Evolutionary conservation across 345 rosid species (phyloP).

Genomic region (Lepidium africanum): DNA sequence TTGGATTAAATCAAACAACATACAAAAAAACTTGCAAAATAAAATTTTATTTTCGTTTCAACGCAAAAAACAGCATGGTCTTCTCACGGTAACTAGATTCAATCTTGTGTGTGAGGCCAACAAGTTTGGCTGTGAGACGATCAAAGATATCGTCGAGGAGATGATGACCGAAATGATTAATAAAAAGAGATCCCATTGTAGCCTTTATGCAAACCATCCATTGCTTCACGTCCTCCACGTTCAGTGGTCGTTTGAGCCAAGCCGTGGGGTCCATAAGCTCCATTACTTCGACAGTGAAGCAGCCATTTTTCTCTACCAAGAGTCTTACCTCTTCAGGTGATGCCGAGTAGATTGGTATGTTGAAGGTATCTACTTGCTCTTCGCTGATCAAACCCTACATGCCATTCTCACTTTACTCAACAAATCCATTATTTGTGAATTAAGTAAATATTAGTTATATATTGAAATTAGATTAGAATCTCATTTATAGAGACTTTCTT

Average conservation of each 20-base stretch:
- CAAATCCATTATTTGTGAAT: no score
- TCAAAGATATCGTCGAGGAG: constrained; percentile 32
- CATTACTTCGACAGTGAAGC: constrained; percentile 34
- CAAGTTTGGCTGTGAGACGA: constrained; percentile 28
- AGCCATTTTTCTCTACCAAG: constrained; percentile 31
- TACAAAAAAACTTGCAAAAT: not conserved
- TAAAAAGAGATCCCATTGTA: constrained; percentile 44
- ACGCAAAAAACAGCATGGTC: constrained; percentile 29
- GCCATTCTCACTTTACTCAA: not conserved
- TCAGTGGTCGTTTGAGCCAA: constrained; percentile 22
- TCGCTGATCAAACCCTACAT: constrained; percentile 40
- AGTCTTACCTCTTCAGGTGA: constrained; percentile 31
- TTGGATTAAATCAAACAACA: not conserved
- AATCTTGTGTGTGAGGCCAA: constrained; percentile 18
- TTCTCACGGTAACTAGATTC: constrained; percentile 33
- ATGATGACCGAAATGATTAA: constrained; percentile 31
- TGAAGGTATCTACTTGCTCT: constrained; percentile 45
- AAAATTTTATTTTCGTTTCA: constrained; percentile 24
- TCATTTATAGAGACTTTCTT: not conserved
- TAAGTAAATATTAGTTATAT: no score
- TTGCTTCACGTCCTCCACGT: constrained; percentile 18
- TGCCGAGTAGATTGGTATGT: constrained; percentile 42
- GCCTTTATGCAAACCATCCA: constrained; percentile 45
- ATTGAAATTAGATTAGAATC: not conserved
- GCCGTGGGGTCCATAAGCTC: constrained; percentile 35